These are phyloP conservation scores for Phylloporus sp. DNA, from an alignment of 768 basidiomycete species.

Conservation along the genomic window DNA sequence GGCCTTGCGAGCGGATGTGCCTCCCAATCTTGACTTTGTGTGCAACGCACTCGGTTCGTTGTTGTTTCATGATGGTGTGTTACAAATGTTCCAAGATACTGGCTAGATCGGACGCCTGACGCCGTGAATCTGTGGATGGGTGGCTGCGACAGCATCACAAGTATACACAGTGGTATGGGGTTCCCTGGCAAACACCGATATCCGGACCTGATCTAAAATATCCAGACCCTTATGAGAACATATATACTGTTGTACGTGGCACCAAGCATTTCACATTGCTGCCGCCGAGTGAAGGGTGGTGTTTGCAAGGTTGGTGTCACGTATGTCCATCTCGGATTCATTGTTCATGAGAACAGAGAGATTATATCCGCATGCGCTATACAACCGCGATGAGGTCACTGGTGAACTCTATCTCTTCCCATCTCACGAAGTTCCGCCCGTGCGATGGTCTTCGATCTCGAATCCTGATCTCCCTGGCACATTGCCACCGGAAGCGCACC, in stretches of 20 bases:
- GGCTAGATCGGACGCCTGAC: constrained; percentile 62
- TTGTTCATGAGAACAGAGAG: constrained; percentile 41
- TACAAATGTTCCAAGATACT: neutral
- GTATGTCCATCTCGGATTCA: neutral
- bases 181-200: neutral
- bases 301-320: constrained; percentile 60
- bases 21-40: constrained; percentile 68
- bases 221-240: constrained; percentile 87
- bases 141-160: constrained; percentile 69
- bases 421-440: constrained; percentile 34
- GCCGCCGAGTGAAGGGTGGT: constrained; percentile 88
- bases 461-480: constrained; percentile 50
- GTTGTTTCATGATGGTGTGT: neutral
- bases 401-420: constrained; percentile 30
- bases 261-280: constrained; percentile 82
- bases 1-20: constrained; percentile 61
- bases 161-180: constrained; percentile 80
- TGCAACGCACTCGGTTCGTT: constrained; percentile 70
- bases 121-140: constrained; percentile 96
- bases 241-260: constrained; percentile 84
- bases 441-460: constrained; percentile 81
- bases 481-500: constrained; percentile 52
- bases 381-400: constrained; percentile 37
- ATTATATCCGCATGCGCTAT: constrained; percentile 64
- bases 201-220: neutral